Evolutionary conservation across 2,329 filamentous ascomycete species (phyloP).

Genomic region (Cladophialophora exuberans): DNA sequence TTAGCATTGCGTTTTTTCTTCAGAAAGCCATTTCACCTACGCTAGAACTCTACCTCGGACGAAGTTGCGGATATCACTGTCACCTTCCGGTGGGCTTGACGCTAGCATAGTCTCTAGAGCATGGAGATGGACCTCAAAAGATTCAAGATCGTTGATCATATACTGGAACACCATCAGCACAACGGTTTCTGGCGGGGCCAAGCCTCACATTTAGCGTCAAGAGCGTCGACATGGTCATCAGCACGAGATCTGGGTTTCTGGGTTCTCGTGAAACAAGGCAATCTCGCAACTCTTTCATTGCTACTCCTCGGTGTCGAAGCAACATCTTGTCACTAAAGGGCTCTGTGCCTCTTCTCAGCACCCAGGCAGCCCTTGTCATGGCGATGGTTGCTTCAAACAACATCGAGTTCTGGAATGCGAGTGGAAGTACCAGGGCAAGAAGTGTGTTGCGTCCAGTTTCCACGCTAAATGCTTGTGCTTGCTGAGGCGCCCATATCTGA

Average conservation of each 20-base stretch:
- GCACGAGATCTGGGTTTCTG: constrained; percentile 6
- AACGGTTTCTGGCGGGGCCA: neutral
- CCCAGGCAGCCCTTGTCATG: constrained; percentile 24
- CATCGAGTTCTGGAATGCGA: constrained; percentile 19
- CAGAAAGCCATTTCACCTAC: neutral
- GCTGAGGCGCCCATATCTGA: constrained; percentile 24
- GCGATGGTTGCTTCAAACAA: constrained; percentile 26
- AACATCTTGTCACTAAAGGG: constrained; percentile 21
- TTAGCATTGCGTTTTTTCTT: neutral
- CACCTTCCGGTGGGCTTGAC: neutral
- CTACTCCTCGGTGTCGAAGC: constrained; percentile 16
- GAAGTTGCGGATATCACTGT: constrained; percentile 10
- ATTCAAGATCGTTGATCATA: constrained; percentile 23
- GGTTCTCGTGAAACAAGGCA: neutral
- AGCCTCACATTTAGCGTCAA: constrained; percentile 22
- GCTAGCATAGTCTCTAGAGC: constrained; percentile 20
- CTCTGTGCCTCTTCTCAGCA: constrained; percentile 18
- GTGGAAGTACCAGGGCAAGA: constrained; percentile 13
- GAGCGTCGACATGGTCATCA: constrained; percentile 25
- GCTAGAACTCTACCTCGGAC: constrained; percentile 22
- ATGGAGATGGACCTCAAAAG: constrained; percentile 22
- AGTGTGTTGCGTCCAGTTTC: constrained; percentile 18
- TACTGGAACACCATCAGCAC: constrained; percentile 10
- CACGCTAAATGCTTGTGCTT: constrained; percentile 16
- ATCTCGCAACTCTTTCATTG: constrained; percentile 13